Conservation (phyloP, 352 stramenopile genomes). For the Phytopythium mirpurense region DNA sequence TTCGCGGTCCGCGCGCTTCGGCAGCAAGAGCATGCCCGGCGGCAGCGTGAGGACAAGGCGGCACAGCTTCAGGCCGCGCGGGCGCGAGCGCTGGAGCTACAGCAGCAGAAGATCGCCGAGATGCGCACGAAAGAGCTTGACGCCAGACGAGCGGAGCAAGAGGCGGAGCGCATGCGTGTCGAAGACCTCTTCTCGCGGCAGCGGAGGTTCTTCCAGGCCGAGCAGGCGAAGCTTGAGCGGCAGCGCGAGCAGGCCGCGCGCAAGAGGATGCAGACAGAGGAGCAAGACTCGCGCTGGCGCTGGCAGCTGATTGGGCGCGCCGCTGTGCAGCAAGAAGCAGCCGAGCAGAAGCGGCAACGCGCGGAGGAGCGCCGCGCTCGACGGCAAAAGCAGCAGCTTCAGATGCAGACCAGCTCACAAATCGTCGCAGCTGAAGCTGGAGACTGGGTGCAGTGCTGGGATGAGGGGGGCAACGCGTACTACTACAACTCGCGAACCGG, state of each 20-base stretch:
- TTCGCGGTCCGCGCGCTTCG: conserved; percentile 43
- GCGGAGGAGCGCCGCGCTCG: conserved; percentile 19
- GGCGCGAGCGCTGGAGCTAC: conserved; percentile 31
- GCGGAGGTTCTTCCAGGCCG: conserved; percentile 25
- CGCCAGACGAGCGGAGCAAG: conserved; percentile 20
- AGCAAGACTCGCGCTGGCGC: conserved; percentile 22
- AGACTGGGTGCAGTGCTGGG: conserved; percentile 46
- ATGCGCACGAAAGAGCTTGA: conserved; percentile 42
- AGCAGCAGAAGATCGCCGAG: conserved; percentile 37
- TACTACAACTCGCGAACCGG: conserved; percentile 60
- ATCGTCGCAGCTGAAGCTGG: conserved; percentile 17
- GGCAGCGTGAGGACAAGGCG: conserved; percentile 13
- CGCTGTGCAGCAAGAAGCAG: conserved; percentile 17
- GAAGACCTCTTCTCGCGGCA: conserved; percentile 53
- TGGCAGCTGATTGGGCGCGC: conserved; percentile 30
- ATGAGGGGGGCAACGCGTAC: conserved; percentile 43
- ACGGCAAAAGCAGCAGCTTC: background rate
- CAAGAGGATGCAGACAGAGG: conserved; percentile 41
- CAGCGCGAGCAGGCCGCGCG: conserved; percentile 34
- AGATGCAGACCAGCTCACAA: conserved; percentile 5
- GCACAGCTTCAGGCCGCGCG: conserved; percentile 4
- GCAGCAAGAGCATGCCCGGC: conserved; percentile 21
- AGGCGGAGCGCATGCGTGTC: conserved; percentile 28
- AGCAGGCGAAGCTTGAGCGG: conserved; percentile 21
- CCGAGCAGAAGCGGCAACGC: conserved; percentile 26